Evolutionary conservation across 2,329 filamentous ascomycete species (phyloP), one percentile per base, ranked within the genome.

Genomic region (Fusarium sambucinum): DNA sequence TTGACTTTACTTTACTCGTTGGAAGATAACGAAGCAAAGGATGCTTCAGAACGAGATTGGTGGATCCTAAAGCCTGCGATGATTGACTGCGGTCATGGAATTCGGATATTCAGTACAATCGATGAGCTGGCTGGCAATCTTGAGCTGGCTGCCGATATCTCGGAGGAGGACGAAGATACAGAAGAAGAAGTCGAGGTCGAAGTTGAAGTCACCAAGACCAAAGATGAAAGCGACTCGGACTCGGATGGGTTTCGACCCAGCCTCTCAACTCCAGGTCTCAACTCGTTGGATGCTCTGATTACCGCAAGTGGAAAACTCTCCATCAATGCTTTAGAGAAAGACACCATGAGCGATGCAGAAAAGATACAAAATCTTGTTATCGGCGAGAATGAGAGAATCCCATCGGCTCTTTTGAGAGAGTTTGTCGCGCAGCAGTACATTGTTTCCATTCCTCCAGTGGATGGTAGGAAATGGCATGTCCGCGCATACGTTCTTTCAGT

Each of bases 1-100:
- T 68, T 80, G 16, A 74, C 74, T 0, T 52, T 80, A 2, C 38
- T 80, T 25, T 76, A 73, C 38, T 79, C 78, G 0, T 74, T 80
- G 1, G 77, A 80, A 29, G 72, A 77, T 5, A 80, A 80, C 33
- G 75, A 72, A 21, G 40, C 33, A 10, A 78, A 72, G 45, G 62
- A 67, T 2, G 33, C 74, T 0, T 50, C 51, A 0, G 71, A 80
- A 3, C 69, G 79, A 2, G 75, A 80, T 32, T 80, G 79, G 78
- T 80, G 79, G 79, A 80, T 80, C 25, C 54, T 80, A 5, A 80
- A 80, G 50, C 78, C 79, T 3, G 78, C 79, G 1, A 68, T 80
- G 61, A 75, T 80, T 12, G 79, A 80, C 23, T 80, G 78, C n/a
- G 79, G 78, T 2, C 75, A 77, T 11, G 79, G 79, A 0, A 80